Percentiles rank a stretch among this genome's conserved stretches.
Conservation (phyloP, 1,139 yeast species). For the Dujonia santamariae region DNA sequence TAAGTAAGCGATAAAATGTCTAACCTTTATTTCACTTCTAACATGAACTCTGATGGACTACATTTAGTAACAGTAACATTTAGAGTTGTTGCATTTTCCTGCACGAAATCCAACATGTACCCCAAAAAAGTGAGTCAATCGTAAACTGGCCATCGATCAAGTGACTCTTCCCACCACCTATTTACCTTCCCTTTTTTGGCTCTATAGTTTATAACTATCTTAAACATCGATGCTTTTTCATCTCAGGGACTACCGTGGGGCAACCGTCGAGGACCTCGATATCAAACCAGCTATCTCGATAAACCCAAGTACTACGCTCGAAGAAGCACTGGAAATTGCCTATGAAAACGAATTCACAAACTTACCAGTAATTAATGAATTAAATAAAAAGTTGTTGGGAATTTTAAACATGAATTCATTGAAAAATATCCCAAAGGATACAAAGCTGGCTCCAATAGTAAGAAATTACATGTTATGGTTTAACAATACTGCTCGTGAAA, state of each 20-base stretch:
- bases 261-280: conserved; percentile 62
- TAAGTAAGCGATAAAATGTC: no score
- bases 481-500: conserved; percentile 33
- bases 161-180: neutral
- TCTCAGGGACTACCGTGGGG: conserved; percentile 43
- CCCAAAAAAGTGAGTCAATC: no score
- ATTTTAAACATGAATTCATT: conserved; percentile 53
- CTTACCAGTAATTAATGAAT: conserved; percentile 55
- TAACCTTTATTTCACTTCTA: no score
- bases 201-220: no score
- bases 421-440: conserved; percentile 19
- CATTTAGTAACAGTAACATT: no score
- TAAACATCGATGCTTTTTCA: conserved; percentile 27
- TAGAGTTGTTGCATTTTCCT: no score
- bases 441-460: conserved; percentile 23
- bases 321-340: conserved; percentile 46
- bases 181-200: neutral
- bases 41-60: no score
- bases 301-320: conserved; percentile 48
- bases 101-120: no score
- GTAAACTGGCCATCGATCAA: no score
- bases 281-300: conserved; percentile 60
- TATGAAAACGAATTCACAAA: conserved; percentile 57
- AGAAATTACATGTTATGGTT: conserved; percentile 46
- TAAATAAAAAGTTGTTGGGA: conserved; percentile 50